Evolutionary conservation across 352 stramenopile genomes (phyloP).

Genomic region (Globisporangium nagaii): DNA sequence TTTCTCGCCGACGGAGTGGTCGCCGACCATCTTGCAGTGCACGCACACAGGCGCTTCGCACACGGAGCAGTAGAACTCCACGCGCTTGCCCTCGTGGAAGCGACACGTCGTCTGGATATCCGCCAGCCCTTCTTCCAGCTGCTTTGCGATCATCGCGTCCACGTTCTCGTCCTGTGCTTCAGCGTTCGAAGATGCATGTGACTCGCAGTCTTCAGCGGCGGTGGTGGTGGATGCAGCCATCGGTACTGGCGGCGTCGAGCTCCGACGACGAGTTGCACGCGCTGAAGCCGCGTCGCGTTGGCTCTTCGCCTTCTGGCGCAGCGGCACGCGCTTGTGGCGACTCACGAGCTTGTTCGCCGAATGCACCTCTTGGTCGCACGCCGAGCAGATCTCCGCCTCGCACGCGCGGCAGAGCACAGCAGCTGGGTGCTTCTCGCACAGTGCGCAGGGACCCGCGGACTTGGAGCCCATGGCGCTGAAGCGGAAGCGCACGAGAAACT

Average conservation of each 20-base stretch:
- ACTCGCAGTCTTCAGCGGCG: neutral
- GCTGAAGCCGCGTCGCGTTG: neutral
- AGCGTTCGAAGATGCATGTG: too few relatives aligned
- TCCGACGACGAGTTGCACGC: constrained; percentile 26
- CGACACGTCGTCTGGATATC: constrained; percentile 30
- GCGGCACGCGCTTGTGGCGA: constrained; percentile 49
- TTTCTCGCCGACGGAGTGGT: constrained; percentile 77
- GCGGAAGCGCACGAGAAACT: constrained; percentile 65
- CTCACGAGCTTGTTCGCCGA: constrained; percentile 79
- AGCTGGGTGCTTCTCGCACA: constrained; percentile 58
- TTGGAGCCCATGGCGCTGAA: constrained; percentile 30
- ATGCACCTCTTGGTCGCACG: constrained; percentile 68
- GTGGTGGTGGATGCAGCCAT: constrained; percentile 3
- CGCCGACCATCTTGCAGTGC: constrained; percentile 78
- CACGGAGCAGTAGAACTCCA: constrained; percentile 74
- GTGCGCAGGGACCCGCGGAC: constrained; percentile 25
- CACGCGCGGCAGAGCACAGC: constrained; percentile 52
- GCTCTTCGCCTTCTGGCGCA: constrained; percentile 12
- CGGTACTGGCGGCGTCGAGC: constrained; percentile 25
- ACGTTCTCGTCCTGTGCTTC: constrained; percentile 21
- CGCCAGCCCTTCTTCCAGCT: constrained; percentile 35
- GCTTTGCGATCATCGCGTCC: constrained; percentile 30
- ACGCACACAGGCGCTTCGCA: constrained; percentile 65
- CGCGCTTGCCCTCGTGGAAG: constrained; percentile 42
- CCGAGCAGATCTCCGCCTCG: constrained; percentile 56